These are phyloP conservation scores for Saccharomycodes ludwigii DNA, from an alignment of 805 yeast genomes.

Conservation along the genomic window DNA sequence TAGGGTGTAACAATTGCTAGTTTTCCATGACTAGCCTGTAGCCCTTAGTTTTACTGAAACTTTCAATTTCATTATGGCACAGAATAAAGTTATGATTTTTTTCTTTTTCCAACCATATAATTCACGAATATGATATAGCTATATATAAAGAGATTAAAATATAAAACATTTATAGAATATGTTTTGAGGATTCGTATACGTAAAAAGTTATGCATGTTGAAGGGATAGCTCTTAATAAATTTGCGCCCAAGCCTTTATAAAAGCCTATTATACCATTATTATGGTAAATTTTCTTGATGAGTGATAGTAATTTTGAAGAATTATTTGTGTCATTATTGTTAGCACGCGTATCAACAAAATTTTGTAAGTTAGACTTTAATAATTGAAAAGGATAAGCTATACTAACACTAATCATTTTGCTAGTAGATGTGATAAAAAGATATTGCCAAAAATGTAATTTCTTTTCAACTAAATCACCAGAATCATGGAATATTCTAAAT, in stretches of 20 bases:
- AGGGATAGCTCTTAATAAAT: constrained; percentile 73
- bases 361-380: constrained; percentile 64
- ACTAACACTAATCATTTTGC: constrained; percentile 58
- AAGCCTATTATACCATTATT: constrained; percentile 57
- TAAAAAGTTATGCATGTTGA: constrained; percentile 86
- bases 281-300: constrained; percentile 24
- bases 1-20: too few species aligned
- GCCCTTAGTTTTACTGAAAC: too few species aligned
- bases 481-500: constrained; percentile 18
- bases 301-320: constrained; percentile 22
- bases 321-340: constrained; percentile 14
- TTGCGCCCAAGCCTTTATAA: constrained; percentile 75
- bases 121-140: background rate
- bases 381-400: constrained; percentile 78
- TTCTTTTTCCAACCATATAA: too few species aligned
- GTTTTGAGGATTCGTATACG: constrained; percentile 58
- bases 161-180: constrained; percentile 9
- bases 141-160: background rate
- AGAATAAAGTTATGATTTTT: too few species aligned
- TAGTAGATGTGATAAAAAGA: constrained; percentile 49
- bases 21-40: too few species aligned
- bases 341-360: constrained; percentile 21
- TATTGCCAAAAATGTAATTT: constrained; percentile 42
- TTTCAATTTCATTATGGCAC: too few species aligned
- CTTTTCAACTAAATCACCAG: constrained; percentile 6